Conservation (phyloP, 257 asterid genomes). For the Ocimum tenuiflorum region DNA sequence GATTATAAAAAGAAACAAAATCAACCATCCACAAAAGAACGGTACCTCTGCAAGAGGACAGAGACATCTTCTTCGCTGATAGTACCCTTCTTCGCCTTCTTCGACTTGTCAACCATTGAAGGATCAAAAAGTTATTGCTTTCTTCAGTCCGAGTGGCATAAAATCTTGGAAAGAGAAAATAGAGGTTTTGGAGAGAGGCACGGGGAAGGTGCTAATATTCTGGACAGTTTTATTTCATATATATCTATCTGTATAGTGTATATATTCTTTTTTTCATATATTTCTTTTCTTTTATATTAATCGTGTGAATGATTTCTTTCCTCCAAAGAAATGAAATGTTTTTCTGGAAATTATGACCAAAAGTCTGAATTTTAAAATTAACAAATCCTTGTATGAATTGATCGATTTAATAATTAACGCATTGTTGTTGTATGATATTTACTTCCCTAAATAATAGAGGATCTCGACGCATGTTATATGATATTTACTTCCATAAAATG, state of each 20-base stretch:
- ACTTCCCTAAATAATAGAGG: too few species aligned
- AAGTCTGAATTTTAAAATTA: too few species aligned
- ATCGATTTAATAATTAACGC: too few species aligned
- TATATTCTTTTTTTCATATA: neutral
- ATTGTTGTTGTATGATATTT: too few species aligned
- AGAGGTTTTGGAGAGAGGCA: neutral
- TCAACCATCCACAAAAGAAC: neutral
- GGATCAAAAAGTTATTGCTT: neutral
- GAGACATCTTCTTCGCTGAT: constrained; percentile 53
- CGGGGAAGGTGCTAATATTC: neutral
- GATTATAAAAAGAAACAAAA: neutral
- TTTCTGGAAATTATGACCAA: too few species aligned
- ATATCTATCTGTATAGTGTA: too few species aligned
- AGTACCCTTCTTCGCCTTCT: constrained; percentile 42
- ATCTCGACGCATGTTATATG: too few species aligned
- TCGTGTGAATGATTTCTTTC: neutral
- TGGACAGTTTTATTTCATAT: neutral
- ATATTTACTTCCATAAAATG: too few species aligned
- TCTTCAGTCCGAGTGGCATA: constrained; percentile 12
- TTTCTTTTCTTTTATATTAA: neutral
- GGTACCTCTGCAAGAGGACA: constrained; percentile 50
- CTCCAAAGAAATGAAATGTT: too few species aligned
- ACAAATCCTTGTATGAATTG: too few species aligned
- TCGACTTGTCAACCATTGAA: constrained; percentile 51
- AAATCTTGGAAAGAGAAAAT: constrained; percentile 18